phyloP scores from a whole-genome alignment of 1,284 basidiomycete species.

The Ustilago trichophora region DNA sequence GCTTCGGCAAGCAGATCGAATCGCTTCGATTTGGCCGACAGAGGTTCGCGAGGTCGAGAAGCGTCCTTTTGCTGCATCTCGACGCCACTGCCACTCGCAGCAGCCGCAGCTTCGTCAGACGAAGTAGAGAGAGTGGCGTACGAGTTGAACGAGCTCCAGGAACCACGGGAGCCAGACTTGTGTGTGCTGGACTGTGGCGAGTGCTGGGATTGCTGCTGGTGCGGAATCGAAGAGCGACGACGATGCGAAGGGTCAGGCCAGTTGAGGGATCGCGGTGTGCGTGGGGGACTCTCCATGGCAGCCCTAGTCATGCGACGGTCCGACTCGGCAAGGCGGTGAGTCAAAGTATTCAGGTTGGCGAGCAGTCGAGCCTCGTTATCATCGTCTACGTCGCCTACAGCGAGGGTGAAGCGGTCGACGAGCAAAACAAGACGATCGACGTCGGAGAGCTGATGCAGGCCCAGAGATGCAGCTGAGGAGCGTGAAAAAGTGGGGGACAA shows the following conservation, averaged over 20 bases:
- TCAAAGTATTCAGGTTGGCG: constrained; percentile 14
- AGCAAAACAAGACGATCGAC: constrained; percentile 31
- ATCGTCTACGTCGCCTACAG: neutral
- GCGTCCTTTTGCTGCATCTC: constrained; percentile 12
- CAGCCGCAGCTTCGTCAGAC: constrained; percentile 18
- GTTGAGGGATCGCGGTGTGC: constrained; percentile 15
- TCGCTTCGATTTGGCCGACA: constrained; percentile 4
- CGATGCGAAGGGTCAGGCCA: constrained; percentile 6
- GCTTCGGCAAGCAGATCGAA: constrained; percentile 10
- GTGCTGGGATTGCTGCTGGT: constrained; percentile 5
- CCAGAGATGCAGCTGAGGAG: neutral
- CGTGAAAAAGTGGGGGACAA: constrained; percentile 30
- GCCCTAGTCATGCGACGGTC: constrained; percentile 17
- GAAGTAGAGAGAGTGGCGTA: constrained; percentile 19
- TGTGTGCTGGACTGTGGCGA: constrained; percentile 21
- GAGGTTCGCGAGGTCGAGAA: neutral
- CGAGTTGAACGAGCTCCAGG: constrained; percentile 25
- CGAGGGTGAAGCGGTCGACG: constrained; percentile 18
- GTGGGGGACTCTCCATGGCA: constrained; percentile 25
- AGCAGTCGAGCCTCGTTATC: constrained; percentile 13
- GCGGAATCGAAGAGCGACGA: constrained; percentile 17
- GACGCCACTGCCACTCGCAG: neutral
- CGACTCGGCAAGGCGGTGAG: constrained; percentile 9
- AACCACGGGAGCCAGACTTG: constrained; percentile 14
- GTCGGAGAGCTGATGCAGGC: constrained; percentile 13